A percentile compares a stretch with the other conserved stretches of the same genome.
phyloP scores from a whole-genome alignment of 1,139 yeast genomes.

The Blastobotrys illinoisensis region DNA sequence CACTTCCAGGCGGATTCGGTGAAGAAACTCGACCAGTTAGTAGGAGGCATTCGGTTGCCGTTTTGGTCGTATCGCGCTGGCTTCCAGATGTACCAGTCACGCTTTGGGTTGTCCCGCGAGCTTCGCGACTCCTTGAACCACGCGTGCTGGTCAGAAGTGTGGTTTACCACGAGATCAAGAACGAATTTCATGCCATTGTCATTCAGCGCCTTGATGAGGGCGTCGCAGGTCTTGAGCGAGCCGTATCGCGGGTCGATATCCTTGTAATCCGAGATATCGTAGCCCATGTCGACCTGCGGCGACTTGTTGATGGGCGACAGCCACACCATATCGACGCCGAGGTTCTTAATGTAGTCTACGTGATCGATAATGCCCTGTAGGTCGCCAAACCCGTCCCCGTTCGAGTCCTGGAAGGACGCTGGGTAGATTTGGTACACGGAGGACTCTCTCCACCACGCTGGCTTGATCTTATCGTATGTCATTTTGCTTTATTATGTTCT shows the following conservation, averaged over 20 bases:
- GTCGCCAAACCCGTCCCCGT: constrained; percentile 56
- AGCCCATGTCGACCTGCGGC: constrained; percentile 61
- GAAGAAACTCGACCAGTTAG: constrained; percentile 51
- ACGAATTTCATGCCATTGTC: constrained; percentile 47
- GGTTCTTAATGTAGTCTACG: constrained; percentile 46
- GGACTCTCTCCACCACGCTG: constrained; percentile 52
- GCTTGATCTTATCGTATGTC: constrained; percentile 2
- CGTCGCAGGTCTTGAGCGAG: constrained; percentile 47
- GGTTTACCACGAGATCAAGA: constrained; percentile 55
- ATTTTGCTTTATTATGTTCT: neutral
- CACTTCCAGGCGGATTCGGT: constrained; percentile 47
- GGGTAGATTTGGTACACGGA: constrained; percentile 55
- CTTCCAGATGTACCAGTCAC: constrained; percentile 61
- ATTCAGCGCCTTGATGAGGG: constrained; percentile 45
- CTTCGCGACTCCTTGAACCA: constrained; percentile 56
- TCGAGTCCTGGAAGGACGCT: constrained; percentile 51
- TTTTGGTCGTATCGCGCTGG: constrained; percentile 43
- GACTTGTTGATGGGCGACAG: constrained; percentile 54
- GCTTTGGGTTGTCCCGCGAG: constrained; percentile 47
- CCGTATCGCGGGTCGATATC: constrained; percentile 50
- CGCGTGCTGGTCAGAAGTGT: constrained; percentile 49
- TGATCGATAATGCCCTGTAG: constrained; percentile 48
- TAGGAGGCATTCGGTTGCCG: constrained; percentile 51
- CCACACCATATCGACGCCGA: constrained; percentile 54
- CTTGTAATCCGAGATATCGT: constrained; percentile 52